Percentiles rank a stretch among this genome's conserved stretches.
These are phyloP conservation scores for Rusavskia elegans DNA, from an alignment of 495 filamentous ascomycete genomes.

Conservation along the genomic window DNA sequence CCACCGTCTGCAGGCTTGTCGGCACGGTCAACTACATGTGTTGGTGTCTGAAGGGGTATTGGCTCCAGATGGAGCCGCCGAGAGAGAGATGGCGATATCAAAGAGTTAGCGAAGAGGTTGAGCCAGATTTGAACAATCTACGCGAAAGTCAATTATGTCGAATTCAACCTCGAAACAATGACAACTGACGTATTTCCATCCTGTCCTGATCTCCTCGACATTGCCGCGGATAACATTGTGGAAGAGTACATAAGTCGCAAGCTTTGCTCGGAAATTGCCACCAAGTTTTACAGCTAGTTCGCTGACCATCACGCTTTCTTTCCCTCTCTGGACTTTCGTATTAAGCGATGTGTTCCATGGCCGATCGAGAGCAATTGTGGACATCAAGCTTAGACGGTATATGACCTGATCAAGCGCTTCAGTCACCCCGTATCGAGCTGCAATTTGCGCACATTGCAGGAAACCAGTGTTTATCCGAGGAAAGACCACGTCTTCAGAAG, in stretches of 20 bases:
- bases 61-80: constrained; percentile 59
- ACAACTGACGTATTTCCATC: constrained; percentile 67
- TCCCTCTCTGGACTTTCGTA: constrained; percentile 84
- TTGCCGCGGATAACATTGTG: constrained; percentile 63
- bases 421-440: constrained; percentile 65
- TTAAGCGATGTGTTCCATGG: constrained; percentile 78
- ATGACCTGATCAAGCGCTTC: constrained; percentile 87
- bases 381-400: constrained; percentile 76
- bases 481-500: constrained; percentile 94
- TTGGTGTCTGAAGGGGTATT: constrained; percentile 83
- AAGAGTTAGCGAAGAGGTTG: constrained; percentile 90
- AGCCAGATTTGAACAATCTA: constrained; percentile 81
- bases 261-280: constrained; percentile 78
- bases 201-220: constrained; percentile 54
- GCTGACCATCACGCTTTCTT: constrained; percentile 96
- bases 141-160: constrained; percentile 1
- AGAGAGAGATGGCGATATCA: constrained; percentile 73
- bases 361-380: constrained; percentile 57
- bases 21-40: constrained; percentile 80
- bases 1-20: constrained; percentile 62
- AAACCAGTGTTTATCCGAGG: constrained; percentile 85
- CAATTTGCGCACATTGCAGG: constrained; percentile 89
- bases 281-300: constrained; percentile 96
- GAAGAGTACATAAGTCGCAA: constrained; percentile 89
- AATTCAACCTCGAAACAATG: neutral